Conservation (phyloP, 257 asterid species). For the Solanum neorickii region DNA sequence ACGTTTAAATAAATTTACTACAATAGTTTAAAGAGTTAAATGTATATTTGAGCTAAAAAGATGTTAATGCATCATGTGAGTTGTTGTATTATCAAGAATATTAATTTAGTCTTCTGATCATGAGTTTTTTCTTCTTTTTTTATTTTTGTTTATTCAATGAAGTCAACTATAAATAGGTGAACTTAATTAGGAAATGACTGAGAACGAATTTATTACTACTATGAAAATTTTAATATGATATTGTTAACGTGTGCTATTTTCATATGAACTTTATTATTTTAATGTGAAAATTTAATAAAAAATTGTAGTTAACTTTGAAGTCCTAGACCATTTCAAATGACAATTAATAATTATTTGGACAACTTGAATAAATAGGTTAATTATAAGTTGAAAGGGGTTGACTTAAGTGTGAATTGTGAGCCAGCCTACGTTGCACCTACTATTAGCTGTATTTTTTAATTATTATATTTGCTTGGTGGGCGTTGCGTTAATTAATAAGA, state of each 20-base stretch:
- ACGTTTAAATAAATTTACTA: too few species aligned
- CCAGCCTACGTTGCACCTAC: neutral
- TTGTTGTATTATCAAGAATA: neutral
- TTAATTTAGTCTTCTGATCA: neutral
- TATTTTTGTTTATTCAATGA: neutral
- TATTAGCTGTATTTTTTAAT: neutral
- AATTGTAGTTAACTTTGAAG: neutral
- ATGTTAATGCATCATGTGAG: neutral
- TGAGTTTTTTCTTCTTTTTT: neutral
- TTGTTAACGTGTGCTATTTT: neutral
- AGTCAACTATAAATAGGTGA: neutral
- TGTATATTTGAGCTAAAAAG: neutral
- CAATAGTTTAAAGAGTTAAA: too few species aligned
- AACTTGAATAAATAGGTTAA: neutral
- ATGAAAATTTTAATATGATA: neutral
- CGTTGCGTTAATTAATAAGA: neutral
- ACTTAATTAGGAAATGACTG: neutral
- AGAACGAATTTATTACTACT: neutral
- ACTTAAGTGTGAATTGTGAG: neutral
- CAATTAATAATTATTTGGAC: neutral
- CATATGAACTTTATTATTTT: neutral
- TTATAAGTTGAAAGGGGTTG: neutral
- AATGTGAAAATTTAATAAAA: neutral
- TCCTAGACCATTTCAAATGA: neutral
- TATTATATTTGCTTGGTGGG: neutral